These are phyloP conservation scores for Leccinum subfulvum DNA, from an alignment of 1,284 basidiomycete species.

Conservation along the genomic window DNA sequence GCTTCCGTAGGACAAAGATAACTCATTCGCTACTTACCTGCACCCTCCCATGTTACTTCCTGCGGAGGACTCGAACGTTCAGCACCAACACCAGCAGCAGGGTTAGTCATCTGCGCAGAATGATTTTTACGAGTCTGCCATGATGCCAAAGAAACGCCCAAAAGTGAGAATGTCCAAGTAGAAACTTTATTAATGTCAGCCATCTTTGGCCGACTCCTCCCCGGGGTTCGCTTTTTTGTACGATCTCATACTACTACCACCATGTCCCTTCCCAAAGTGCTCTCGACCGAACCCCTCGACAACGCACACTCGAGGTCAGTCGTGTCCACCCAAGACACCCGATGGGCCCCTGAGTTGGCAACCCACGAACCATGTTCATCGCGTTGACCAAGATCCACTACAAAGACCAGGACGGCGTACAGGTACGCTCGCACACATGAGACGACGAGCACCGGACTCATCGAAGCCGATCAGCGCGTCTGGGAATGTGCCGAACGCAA, in stretches of 20 bases:
- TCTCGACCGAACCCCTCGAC: slow-evolving; percentile 49
- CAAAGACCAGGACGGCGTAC: slow-evolving; percentile 68
- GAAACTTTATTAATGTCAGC: slow-evolving; percentile 1
- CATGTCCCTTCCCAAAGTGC: slow-evolving; percentile 35
- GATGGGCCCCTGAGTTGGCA: not conserved
- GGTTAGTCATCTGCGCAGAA: slow-evolving; percentile 29
- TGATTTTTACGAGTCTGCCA: slow-evolving; percentile 30
- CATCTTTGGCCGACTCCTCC: slow-evolving; percentile 10
- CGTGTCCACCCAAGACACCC: not conserved
- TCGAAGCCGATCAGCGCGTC: slow-evolving; percentile 47
- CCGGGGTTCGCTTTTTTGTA: not conserved
- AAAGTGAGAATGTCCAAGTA: not conserved
- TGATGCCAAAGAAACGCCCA: slow-evolving; percentile 16
- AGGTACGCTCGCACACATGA: slow-evolving; percentile 42
- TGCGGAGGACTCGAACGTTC: slow-evolving; percentile 34
- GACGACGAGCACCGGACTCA: not conserved
- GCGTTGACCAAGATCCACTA: slow-evolving; percentile 73
- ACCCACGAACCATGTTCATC: slow-evolving; percentile 56
- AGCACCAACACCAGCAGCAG: slow-evolving; percentile 36
- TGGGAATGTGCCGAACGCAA: slow-evolving; percentile 88
- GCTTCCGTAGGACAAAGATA: slow-evolving; percentile 50
- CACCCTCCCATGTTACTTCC: slow-evolving; percentile 57
- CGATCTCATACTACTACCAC: slow-evolving; percentile 10
- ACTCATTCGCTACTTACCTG: slow-evolving; percentile 51
- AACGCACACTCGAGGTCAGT: slow-evolving; percentile 62